Evolutionary conservation across 129 eudicot genomes (phyloP).

Genomic region (Sambucus nigra): DNA sequence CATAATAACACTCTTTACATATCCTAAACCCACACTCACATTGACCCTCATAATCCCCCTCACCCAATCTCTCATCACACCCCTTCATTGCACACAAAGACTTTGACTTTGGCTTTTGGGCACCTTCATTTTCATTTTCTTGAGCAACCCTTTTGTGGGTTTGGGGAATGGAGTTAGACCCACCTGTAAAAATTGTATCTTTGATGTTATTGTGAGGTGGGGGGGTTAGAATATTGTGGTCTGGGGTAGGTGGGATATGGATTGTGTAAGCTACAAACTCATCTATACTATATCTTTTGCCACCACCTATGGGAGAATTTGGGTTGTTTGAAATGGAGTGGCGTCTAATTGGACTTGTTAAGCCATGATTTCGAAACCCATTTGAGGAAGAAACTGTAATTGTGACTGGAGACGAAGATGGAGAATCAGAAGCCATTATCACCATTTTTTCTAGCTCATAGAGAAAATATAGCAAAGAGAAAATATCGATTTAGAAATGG

Average conservation of each 20-base stretch:
- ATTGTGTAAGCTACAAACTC: slow-evolving; percentile 87
- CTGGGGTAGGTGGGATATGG: slow-evolving; percentile 91
- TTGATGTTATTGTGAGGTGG: slow-evolving; percentile 46
- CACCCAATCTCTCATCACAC: slow-evolving; percentile 60
- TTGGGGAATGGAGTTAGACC: slow-evolving; percentile 67
- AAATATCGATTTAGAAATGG: not conserved
- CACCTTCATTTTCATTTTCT: slow-evolving; percentile 31
- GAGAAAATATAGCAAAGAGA: not conserved
- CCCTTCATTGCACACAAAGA: slow-evolving; percentile 60
- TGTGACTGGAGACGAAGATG: slow-evolving; percentile 80
- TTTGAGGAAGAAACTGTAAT: slow-evolving; percentile 77
- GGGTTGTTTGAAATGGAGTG: slow-evolving; percentile 47
- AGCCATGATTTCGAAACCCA: slow-evolving; percentile 34
- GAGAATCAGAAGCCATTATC: slow-evolving; percentile 33
- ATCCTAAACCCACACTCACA: slow-evolving; percentile 86
- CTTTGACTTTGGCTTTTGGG: slow-evolving; percentile 31
- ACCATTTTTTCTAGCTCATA: slow-evolving; percentile 24
- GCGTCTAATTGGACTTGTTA: slow-evolving; percentile 64
- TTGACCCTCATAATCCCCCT: slow-evolving; percentile 26
- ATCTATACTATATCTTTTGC: slow-evolving; percentile 30
- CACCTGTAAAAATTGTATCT: slow-evolving; percentile 88
- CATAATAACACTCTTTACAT: slow-evolving; percentile 62
- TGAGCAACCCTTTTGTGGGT: slow-evolving; percentile 55
- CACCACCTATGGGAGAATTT: slow-evolving; percentile 44
- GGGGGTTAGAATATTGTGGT: slow-evolving; percentile 33